Evolutionary conservation across 306 rosid genomes (phyloP), one percentile per base, ranked within the genome.

Genomic region (Hippophae tibetana): DNA sequence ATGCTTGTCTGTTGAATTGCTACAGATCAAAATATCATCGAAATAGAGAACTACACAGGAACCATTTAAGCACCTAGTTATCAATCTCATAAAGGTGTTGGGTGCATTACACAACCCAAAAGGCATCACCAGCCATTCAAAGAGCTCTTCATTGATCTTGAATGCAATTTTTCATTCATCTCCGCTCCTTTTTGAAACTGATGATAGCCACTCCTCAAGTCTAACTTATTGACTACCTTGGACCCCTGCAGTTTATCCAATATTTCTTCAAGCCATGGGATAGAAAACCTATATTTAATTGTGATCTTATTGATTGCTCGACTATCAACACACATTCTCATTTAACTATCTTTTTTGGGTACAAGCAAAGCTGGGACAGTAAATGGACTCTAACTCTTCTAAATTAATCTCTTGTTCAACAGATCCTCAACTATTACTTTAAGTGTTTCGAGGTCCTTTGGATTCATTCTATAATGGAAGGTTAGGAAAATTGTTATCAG

Each of bases 391-490:
- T 25, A 8, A 26, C 42, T 55, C 2, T 10, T 9, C 5, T 9
- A 0, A 18, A 55, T 27, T 3, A 55, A 13, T 5, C 13, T 10
- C 13, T 27, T 55, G 2, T 10, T 2, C 26, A 55, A 2, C 11
- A 55, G 10, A 5, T 55, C 59, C 9, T 55, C 59, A 25, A 55
- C 12, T 43, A 12, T 10, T 8, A 9, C 42, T n/a, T 27, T 2
- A 8, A 55, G 9, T 10, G 31, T 55, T 1, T 55, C 59, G 13
- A 25, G 42, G 1, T 55, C 59, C 8, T 6, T 6, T 25, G 6
- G 59, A 25, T 43, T 55, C 59, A 55, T 55, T 55, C 42, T 6
- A 26, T 55, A 55, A 27, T 55, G 59, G 43, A 5, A 55, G n/a
- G 10, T 55, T 55, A 2, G 59, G 12, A 6, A 55, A 27, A 23